A percentile compares a stretch with the other conserved stretches of the same genome.
Evolutionary conservation across 2,329 filamentous ascomycete species (phyloP).

Genomic region (Fusarium verticillioides): DNA sequence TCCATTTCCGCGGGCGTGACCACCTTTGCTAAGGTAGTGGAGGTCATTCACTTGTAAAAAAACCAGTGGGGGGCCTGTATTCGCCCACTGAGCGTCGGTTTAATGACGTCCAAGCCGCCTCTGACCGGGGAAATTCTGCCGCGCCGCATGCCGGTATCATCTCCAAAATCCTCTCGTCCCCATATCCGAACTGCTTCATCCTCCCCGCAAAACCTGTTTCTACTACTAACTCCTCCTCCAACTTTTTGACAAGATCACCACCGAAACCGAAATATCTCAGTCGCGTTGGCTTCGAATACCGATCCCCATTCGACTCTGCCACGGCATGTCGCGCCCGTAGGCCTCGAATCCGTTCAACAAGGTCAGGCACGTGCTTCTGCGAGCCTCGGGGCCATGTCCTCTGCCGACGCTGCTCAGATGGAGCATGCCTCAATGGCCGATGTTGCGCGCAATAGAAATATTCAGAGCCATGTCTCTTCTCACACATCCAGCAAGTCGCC

Average conservation of each 20-base stretch:
- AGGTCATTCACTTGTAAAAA: slow-evolving; percentile 8
- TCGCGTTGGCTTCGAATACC: slow-evolving; percentile 15
- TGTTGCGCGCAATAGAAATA: slow-evolving; percentile 52
- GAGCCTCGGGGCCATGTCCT: slow-evolving; percentile 60
- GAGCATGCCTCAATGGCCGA: slow-evolving; percentile 70
- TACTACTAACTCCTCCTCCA: slow-evolving; percentile 7
- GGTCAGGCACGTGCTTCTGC: slow-evolving; percentile 41
- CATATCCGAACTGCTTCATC: slow-evolving; percentile 27
- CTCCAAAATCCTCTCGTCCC: slow-evolving; percentile 35
- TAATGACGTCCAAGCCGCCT: slow-evolving; percentile 46
- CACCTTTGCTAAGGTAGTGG: slow-evolving; percentile 9
- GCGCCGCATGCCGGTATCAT: slow-evolving; percentile 30
- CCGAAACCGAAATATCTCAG: neutral
- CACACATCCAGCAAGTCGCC: slow-evolving; percentile 32
- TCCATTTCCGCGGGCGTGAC: slow-evolving; percentile 33
- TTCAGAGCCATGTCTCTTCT: slow-evolving; percentile 45
- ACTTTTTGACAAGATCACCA: neutral
- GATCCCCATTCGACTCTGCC: slow-evolving; percentile 5
- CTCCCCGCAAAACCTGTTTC: slow-evolving; percentile 17
- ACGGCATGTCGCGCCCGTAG: slow-evolving; percentile 44
- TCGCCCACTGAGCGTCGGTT: slow-evolving; percentile 35
- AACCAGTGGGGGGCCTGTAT: slow-evolving; percentile 26
- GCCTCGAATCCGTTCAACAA: slow-evolving; percentile 24
- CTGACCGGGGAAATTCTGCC: slow-evolving; percentile 46
- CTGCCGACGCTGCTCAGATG: slow-evolving; percentile 63